A percentile compares a stretch with the other conserved stretches of the same genome.
phyloP scores from a whole-genome alignment of 139 green algal species.

The Chlamydomonas sphaeroides region DNA sequence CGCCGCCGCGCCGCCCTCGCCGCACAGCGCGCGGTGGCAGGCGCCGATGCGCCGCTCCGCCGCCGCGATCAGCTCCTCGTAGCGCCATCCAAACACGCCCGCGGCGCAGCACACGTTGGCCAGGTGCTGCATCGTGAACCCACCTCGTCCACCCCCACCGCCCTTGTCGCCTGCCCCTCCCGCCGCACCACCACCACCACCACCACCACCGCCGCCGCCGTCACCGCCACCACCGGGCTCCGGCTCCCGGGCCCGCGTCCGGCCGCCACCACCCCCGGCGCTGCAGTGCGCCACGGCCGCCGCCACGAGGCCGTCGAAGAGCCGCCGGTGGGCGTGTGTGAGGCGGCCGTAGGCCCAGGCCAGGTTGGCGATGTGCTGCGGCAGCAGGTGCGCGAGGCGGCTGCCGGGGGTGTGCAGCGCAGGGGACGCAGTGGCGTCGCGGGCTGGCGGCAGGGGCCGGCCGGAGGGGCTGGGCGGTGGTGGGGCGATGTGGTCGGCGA shows the following conservation, averaged over 20 bases:
- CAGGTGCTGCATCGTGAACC: constrained; percentile 30
- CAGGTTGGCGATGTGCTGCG: constrained; percentile 48
- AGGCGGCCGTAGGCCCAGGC: constrained; percentile 33
- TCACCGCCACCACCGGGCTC: too few relatives aligned
- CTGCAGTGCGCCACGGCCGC: background rate
- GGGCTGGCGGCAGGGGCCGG: too few relatives aligned
- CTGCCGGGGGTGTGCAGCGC: background rate
- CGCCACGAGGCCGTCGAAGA: constrained; percentile 20
- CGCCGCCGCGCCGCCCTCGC: background rate
- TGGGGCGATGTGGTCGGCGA: constrained; percentile 22
- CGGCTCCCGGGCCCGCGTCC: too few relatives aligned
- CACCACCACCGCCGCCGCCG: too few relatives aligned
- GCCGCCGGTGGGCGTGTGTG: constrained; percentile 26
- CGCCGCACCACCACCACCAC: too few relatives aligned
- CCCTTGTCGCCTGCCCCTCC: too few relatives aligned
- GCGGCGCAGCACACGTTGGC: constrained; percentile 22
- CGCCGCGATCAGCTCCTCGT: background rate
- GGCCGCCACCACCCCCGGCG: background rate
- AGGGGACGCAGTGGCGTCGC: too few relatives aligned
- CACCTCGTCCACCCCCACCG: too few relatives aligned
- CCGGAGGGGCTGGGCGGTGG: too few relatives aligned
- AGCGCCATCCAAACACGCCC: constrained; percentile 20
- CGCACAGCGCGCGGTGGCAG: background rate
- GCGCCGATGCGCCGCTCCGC: background rate
- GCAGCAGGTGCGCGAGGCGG: constrained; percentile 14